Evolutionary conservation across 176 grass and related monocot species (phyloP).

Genomic region (Rhynchospora breviuscula): DNA sequence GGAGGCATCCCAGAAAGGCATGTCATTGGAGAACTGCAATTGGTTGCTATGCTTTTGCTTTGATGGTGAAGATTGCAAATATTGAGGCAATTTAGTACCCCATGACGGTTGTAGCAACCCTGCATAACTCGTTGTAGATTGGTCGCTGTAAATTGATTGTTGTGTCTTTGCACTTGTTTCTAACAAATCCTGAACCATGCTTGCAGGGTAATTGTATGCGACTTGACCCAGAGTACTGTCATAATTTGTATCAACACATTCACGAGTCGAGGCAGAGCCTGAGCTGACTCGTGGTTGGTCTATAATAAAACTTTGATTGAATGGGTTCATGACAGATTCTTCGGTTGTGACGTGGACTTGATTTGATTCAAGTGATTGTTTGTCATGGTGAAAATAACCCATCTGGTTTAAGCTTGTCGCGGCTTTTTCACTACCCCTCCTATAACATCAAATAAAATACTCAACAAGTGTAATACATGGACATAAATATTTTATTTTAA

Average conservation of each 20-base stretch:
- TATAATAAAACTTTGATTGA: constrained; percentile 27
- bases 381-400: constrained; percentile 22
- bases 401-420: constrained; percentile 27
- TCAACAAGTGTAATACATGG: not conserved
- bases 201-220: constrained; percentile 30
- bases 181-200: constrained; percentile 21
- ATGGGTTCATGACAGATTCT: constrained; percentile 12
- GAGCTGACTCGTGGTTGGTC: constrained; percentile 25
- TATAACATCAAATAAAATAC: constrained; percentile 13
- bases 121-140: not conserved
- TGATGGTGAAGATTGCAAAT: constrained; percentile 18
- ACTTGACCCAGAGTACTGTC: not conserved
- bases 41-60: constrained; percentile 32
- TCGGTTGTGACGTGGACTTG: constrained; percentile 12
- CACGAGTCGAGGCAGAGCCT: not conserved
- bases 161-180: constrained; percentile 22
- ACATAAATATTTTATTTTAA: not conserved
- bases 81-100: constrained; percentile 25
- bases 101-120: constrained; percentile 30
- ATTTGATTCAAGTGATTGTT: constrained; percentile 18
- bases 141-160: constrained; percentile 17
- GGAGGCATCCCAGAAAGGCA: constrained; percentile 30
- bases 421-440: constrained; percentile 21
- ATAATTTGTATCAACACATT: constrained; percentile 20
- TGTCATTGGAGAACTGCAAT: constrained; percentile 34